These are phyloP conservation scores for Cryomyces antarcticus DNA, from an alignment of 495 filamentous ascomycete genomes.

Conservation along the genomic window DNA sequence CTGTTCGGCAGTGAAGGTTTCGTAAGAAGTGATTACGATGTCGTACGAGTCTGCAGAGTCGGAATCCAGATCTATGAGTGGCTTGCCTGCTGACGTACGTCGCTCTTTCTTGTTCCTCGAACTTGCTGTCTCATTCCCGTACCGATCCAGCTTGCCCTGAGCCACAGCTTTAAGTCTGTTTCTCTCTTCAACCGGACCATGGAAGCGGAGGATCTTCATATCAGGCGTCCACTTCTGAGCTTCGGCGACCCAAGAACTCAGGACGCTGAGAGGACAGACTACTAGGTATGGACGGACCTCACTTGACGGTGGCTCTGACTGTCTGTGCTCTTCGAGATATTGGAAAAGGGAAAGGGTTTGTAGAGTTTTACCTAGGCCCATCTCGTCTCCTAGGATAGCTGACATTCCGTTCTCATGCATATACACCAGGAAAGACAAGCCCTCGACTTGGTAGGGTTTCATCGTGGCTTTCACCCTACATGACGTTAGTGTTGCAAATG, in stretches of 20 bases:
- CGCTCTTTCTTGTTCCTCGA: constrained; percentile 7
- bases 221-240: constrained; percentile 35
- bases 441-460: constrained; percentile 44
- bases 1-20: constrained; percentile 34
- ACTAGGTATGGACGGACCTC: constrained; percentile 34
- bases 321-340: constrained; percentile 21
- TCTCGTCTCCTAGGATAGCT: constrained; percentile 38
- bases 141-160: constrained; percentile 19
- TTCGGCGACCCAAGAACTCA: constrained; percentile 36
- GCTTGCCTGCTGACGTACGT: constrained; percentile 15
- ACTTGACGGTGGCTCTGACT: constrained; percentile 6
- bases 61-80: constrained; percentile 15
- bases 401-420: constrained; percentile 37
- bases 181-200: constrained; percentile 30
- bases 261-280: constrained; percentile 36
- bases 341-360: constrained; percentile 39
- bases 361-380: constrained; percentile 44
- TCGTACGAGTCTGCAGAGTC: constrained; percentile 17
- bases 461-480: constrained; percentile 25
- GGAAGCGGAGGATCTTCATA: constrained; percentile 33
- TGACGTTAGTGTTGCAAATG: constrained; percentile 3
- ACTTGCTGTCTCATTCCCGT: constrained; percentile 18
- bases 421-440: constrained; percentile 39
- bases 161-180: constrained; percentile 29
- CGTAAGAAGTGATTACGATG: constrained; percentile 41